phyloP scores from a whole-genome alignment of 2,329 filamentous ascomycete genomes.

The Daldinia sp. region DNA sequence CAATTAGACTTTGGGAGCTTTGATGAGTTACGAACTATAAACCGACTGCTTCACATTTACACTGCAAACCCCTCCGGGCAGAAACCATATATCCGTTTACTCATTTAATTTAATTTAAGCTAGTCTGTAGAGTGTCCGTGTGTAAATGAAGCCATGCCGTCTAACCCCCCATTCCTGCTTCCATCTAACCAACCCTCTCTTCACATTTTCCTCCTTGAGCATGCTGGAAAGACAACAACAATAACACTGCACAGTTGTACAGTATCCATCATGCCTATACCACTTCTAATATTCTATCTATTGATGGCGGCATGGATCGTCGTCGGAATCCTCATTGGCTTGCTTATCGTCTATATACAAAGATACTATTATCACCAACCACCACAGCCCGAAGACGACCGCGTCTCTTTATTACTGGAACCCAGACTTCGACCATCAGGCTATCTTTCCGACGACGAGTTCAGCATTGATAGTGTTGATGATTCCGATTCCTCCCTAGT shows the following conservation, averaged over 20 bases:
- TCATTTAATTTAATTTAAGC: background rate
- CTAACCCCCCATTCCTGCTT: background rate
- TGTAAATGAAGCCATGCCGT: background rate
- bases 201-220: background rate
- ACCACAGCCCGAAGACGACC: background rate
- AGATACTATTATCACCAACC: background rate
- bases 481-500: background rate
- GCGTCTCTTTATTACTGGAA: background rate
- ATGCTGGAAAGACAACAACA: background rate
- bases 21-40: background rate
- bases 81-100: background rate
- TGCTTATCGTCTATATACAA: background rate
- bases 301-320: conserved; percentile 2
- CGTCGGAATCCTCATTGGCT: background rate
- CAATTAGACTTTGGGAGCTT: conserved; percentile 7
- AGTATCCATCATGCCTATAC: background rate
- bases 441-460: conserved; percentile 20
- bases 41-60: background rate
- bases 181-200: background rate
- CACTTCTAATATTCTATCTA: background rate
- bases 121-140: background rate
- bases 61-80: background rate
- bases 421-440: background rate
- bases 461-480: background rate
- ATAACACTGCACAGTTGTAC: too few relatives aligned